Base-by-base conservation (phyloP, 2,329 filamentous ascomycete species). In the Alternaria gaisen region DNA sequence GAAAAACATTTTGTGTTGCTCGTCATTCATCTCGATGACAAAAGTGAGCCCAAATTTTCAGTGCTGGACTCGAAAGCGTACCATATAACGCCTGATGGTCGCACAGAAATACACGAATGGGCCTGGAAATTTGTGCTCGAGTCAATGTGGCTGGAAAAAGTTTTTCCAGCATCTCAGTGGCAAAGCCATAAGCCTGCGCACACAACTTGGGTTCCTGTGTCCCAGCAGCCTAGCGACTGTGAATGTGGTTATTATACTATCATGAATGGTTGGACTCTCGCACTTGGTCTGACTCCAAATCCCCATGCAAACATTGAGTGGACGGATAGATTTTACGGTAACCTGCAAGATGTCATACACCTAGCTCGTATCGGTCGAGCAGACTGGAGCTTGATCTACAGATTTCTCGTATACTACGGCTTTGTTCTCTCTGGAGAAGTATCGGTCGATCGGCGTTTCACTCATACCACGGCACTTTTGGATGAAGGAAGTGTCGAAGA, bases 221-320 rank as follows among this genome's bases (percentile, higher is more conserved):
- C 34, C 1, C 16, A 16, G 53, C 63, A 3, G 24, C 36, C 12
- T 66, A 70, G 28, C 56, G 36, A 55, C 8, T 40, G 38, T 9
- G 52, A 58, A 18, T 68, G 69, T 26, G 68, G 68, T 5, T 69
- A 66, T 42, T 61, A 64, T 24, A 41, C 47, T 8, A 65, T 72
- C 3, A 40, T 71, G 16, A 74, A 68, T 47, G 69, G 58, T 3
- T 74, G 67, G 70, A 26, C 61, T 1, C 18, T 68, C 11, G 70
- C 69, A n/a, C 36, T 73, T 28, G 69, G 72, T 1, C 59, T 74
- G 28, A 36, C 14, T 16, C 32, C 32, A 36, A 10, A 36, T 36
- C 32, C 32, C 12, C 16, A 36, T 36, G 32, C 34, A 6, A n/a
- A 38, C 16, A n/a, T 38, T 38, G 34, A 38, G 7, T 67, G 60